Percentiles rank a stretch among this genome's conserved stretches.
Evolutionary conservation across 768 basidiomycete genomes (phyloP).

Genomic region (Suillus weaverae): DNA sequence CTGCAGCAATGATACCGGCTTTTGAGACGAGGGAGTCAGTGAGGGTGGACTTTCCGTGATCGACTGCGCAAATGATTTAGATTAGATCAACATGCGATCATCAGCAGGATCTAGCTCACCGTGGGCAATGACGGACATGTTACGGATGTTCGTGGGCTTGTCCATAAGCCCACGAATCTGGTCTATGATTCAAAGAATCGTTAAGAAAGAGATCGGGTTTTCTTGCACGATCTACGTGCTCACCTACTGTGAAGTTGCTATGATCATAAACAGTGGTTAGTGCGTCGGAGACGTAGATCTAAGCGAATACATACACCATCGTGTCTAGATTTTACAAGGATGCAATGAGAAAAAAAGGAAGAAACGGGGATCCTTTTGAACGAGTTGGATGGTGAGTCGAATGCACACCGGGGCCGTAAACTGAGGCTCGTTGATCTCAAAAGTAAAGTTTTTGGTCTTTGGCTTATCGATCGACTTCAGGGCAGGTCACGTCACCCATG

Average conservation of each 20-base stretch:
- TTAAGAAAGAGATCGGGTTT: neutral
- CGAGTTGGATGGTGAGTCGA: conserved; percentile 19
- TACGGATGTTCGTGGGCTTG: conserved; percentile 87
- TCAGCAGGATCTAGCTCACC: conserved; percentile 48
- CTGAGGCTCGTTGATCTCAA: conserved; percentile 17
- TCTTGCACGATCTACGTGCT: conserved; percentile 32
- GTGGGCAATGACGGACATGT: conserved; percentile 93
- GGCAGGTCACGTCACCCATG: conserved; percentile 33
- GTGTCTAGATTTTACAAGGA: conserved; percentile 49
- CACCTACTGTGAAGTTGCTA: conserved; percentile 89
- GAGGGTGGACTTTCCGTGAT: conserved; percentile 99
- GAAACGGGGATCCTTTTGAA: conserved; percentile 18
- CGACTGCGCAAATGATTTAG: conserved; percentile 56
- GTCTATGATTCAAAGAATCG: conserved; percentile 44
- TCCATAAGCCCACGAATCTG: conserved; percentile 90
- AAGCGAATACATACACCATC: conserved; percentile 73
- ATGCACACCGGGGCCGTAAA: conserved; percentile 29
- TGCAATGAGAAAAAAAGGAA: conserved; percentile 17
- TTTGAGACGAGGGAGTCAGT: conserved; percentile 99
- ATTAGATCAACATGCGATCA: conserved; percentile 19
- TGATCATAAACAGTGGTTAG: conserved; percentile 33
- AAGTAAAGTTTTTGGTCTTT: conserved; percentile 13
- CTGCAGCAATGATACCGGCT: conserved; percentile 95
- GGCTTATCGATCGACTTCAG: conserved; percentile 49
- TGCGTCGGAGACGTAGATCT: conserved; percentile 9